These are phyloP conservation scores for Mediolabrus comicus DNA, from an alignment of 108 stramenopile species.

Conservation along the genomic window DNA sequence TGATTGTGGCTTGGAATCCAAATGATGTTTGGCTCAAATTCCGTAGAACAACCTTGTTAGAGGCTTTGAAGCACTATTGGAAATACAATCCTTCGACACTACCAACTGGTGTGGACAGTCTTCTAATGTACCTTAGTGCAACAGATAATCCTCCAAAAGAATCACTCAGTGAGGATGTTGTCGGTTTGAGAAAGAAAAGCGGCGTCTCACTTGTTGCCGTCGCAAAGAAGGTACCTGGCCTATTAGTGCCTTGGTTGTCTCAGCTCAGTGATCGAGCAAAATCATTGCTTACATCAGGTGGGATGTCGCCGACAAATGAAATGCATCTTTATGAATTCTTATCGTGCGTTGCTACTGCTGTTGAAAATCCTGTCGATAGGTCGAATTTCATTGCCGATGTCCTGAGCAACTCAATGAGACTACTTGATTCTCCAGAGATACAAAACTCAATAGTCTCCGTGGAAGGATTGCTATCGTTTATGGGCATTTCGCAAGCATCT, in stretches of 20 bases:
- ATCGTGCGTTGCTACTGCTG: slow-evolving; percentile 81
- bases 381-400: slow-evolving; percentile 81
- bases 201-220: slow-evolving; percentile 78
- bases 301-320: slow-evolving; percentile 69
- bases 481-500: slow-evolving; percentile 68
- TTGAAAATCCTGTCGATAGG: slow-evolving; percentile 71
- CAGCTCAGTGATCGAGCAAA: slow-evolving; percentile 76
- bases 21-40: slow-evolving; percentile 77
- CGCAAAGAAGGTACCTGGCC: slow-evolving; percentile 70
- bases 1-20: slow-evolving; percentile 77
- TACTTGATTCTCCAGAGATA: slow-evolving; percentile 53
- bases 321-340: slow-evolving; percentile 91
- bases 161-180: slow-evolving; percentile 61
- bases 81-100: slow-evolving; percentile 80
- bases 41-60: slow-evolving; percentile 68
- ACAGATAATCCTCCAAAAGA: slow-evolving; percentile 37
- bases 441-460: slow-evolving; percentile 59
- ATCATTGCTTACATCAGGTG: slow-evolving; percentile 56
- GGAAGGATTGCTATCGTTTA: slow-evolving; percentile 52
- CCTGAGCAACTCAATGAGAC: slow-evolving; percentile 63
- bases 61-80: slow-evolving; percentile 77
- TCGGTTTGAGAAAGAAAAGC: slow-evolving; percentile 75
- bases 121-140: slow-evolving; percentile 67
- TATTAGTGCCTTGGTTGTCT: slow-evolving; percentile 81
- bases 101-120: slow-evolving; percentile 67